phyloP scores from a whole-genome alignment of 2,329 filamentous ascomycete genomes.

The Pseudogymnoascus sp. region DNA sequence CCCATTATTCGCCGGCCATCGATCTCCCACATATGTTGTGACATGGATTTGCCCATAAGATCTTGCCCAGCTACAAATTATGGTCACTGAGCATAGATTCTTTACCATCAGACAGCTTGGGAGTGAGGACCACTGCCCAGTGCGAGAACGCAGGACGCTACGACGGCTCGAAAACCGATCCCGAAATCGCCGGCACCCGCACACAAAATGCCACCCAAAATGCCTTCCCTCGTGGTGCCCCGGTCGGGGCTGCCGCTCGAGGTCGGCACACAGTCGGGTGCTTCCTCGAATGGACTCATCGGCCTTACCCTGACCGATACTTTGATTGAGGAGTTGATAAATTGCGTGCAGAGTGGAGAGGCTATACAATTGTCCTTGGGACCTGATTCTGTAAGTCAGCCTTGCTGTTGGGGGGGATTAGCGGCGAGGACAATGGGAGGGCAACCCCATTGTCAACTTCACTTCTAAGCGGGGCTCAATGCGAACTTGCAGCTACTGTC shows the following conservation, averaged over 20 bases:
- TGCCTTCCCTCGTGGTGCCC: conserved; percentile 50
- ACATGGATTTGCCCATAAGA: not conserved
- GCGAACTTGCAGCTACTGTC: conserved; percentile 14
- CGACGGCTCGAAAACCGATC: conserved; percentile 1
- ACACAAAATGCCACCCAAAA: conserved; percentile 25
- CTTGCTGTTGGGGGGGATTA: conserved; percentile 10
- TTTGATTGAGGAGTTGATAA: conserved; percentile 56
- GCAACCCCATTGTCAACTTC: conserved; percentile 9
- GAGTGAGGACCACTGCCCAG: conserved; percentile 1
- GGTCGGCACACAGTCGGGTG: conserved; percentile 24
- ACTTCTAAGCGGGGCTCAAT: conserved; percentile 11
- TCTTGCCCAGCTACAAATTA: not conserved
- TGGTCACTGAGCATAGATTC: conserved; percentile 6
- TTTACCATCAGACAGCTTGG: conserved; percentile 7
- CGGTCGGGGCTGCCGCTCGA: conserved; percentile 52
- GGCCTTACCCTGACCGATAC: conserved; percentile 50
- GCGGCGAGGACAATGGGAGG: not conserved
- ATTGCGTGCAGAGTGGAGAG: conserved; percentile 49
- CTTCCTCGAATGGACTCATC: conserved; percentile 48
- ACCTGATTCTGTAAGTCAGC: conserved; percentile 48
- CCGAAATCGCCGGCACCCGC: not conserved
- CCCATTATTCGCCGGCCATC: not conserved
- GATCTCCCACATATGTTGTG: not conserved
- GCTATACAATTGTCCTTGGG: conserved; percentile 52
- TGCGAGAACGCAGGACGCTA: conserved; percentile 4